Percentiles rank a stretch among this genome's conserved stretches.
Conservation (phyloP, 2,329 filamentous ascomycete genomes). For the Rachicladosporium sp. region DNA sequence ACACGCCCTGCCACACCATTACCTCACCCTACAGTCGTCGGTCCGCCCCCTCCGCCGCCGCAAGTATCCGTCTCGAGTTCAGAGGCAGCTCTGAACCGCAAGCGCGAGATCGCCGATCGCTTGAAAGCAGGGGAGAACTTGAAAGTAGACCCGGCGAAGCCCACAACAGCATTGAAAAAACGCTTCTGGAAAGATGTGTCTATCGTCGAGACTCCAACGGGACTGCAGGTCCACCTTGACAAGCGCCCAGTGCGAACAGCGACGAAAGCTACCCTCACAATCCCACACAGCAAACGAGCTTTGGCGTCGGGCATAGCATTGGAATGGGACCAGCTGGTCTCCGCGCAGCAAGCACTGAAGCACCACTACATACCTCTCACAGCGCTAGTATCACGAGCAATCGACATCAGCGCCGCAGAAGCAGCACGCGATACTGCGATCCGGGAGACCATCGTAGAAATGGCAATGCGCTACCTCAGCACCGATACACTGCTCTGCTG, state of each 20-base stretch:
- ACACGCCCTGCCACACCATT: slow-evolving; percentile 41
- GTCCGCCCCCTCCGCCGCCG: slow-evolving; percentile 48
- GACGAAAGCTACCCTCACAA: slow-evolving; percentile 55
- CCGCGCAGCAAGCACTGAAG: slow-evolving; percentile 70
- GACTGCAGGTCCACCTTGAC: slow-evolving; percentile 62
- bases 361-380: slow-evolving; percentile 85
- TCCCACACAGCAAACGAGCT: slow-evolving; percentile 65
- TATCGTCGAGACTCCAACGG: slow-evolving; percentile 52
- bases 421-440: slow-evolving; percentile 37
- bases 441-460: slow-evolving; percentile 51
- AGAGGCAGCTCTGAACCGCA: slow-evolving; percentile 35
- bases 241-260: slow-evolving; percentile 64
- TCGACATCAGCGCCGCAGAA: slow-evolving; percentile 68
- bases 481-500: slow-evolving; percentile 92
- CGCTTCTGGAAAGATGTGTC: slow-evolving; percentile 82
- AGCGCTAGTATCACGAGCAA: slow-evolving; percentile 66
- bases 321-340: slow-evolving; percentile 82
- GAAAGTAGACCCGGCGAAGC: slow-evolving; percentile 31
- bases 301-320: slow-evolving; percentile 76
- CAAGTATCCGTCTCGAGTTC: slow-evolving; percentile 36
- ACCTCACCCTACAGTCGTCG: slow-evolving; percentile 44
- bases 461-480: slow-evolving; percentile 72
- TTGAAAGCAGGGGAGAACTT: slow-evolving; percentile 35
- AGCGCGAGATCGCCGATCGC: slow-evolving; percentile 38
- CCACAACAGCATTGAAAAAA: slow-evolving; percentile 44